phyloP scores from a whole-genome alignment of 257 asterid genomes.

The Solanum chiquidenum region DNA sequence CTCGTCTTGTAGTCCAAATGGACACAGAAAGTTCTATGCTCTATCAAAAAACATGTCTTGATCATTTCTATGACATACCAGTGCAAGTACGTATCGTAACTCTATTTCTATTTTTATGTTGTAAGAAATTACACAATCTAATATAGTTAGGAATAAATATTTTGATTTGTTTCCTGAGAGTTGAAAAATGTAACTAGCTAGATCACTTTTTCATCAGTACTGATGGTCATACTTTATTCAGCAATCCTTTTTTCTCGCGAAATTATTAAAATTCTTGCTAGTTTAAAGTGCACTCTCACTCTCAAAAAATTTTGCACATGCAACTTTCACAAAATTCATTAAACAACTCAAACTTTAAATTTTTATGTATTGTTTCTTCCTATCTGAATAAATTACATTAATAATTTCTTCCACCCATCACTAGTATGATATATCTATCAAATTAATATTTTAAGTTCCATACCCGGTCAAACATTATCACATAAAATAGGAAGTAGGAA shows the following conservation, averaged over 20 bases:
- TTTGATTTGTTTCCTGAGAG: not conserved
- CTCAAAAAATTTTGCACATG: not conserved
- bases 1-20: slow-evolving; percentile 69
- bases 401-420: not conserved
- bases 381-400: not conserved
- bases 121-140: not conserved
- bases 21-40: slow-evolving; percentile 67
- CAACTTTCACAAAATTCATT: not conserved
- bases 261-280: not conserved
- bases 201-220: not conserved
- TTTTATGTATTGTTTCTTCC: not conserved
- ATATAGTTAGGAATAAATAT: not conserved
- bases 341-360: not conserved
- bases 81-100: slow-evolving; percentile 31
- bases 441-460: not conserved
- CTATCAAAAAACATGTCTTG: slow-evolving; percentile 63
- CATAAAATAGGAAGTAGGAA: not conserved
- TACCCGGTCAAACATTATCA: not conserved
- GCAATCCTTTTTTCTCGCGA: not conserved
- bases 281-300: not conserved
- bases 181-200: not conserved
- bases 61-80: slow-evolving; percentile 49
- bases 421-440: not conserved
- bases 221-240: not conserved
- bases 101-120: not conserved